phyloP scores from a whole-genome alignment of 78 protist genomes.

The Guillardia theta region DNA sequence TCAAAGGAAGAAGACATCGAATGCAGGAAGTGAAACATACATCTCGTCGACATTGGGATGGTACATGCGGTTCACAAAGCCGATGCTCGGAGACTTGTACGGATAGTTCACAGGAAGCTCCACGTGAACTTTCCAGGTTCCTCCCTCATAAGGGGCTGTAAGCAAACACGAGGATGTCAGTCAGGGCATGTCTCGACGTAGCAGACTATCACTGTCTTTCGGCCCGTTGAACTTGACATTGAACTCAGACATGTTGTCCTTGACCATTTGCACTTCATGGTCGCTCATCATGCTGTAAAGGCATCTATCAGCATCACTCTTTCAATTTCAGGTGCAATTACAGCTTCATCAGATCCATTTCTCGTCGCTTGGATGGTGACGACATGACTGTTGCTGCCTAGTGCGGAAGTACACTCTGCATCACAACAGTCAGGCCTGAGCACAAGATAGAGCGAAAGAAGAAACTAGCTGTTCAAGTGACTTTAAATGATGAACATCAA shows the following conservation, averaged over 20 bases:
- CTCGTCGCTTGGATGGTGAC: constrained; percentile 66
- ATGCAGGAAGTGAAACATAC: constrained; percentile 45
- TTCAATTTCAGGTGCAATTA: neutral
- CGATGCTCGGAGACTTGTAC: constrained; percentile 94
- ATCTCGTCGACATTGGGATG: constrained; percentile 96
- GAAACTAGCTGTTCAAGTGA: no score
- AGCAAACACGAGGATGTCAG: neutral
- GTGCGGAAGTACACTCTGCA: no score
- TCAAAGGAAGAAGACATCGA: neutral
- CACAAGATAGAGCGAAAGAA: no score
- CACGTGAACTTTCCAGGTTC: constrained; percentile 89
- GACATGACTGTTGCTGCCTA: no score
- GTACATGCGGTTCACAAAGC: constrained; percentile 84
- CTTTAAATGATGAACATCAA: no score
- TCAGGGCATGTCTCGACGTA: no score
- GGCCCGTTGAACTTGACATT: constrained; percentile 79
- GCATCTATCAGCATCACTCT: neutral
- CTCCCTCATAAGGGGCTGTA: constrained; percentile 88
- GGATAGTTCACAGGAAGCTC: constrained; percentile 92
- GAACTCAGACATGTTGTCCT: constrained; percentile 61
- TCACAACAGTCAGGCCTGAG: no score
- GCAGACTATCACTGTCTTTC: constrained; percentile 71
- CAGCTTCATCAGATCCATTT: constrained; percentile 84
- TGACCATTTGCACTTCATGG: constrained; percentile 56
- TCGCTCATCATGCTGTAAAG: constrained; percentile 71